Evolutionary conservation across 306 rosid genomes (phyloP).

Genomic region (Cucurbita argyrosperma): DNA sequence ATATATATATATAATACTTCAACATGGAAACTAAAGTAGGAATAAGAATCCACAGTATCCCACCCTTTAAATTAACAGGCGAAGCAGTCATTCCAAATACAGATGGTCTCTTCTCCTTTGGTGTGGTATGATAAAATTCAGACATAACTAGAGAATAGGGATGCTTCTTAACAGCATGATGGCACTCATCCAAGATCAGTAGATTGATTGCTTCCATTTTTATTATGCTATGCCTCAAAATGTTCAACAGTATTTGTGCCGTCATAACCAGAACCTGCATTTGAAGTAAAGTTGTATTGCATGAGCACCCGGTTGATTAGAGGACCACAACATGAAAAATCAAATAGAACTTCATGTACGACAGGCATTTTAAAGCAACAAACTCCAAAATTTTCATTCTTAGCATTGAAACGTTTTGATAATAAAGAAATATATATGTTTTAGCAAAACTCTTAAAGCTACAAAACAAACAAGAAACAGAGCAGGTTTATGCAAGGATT

Average conservation of each 20-base stretch:
- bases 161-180: conserved; percentile 97
- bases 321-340: background rate
- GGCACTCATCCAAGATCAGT: conserved; percentile 89
- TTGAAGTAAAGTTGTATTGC: background rate
- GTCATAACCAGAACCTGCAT: conserved; percentile 95
- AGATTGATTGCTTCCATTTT: conserved; percentile 88
- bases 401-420: background rate
- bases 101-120: conserved; percentile 78
- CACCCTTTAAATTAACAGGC: conserved; percentile 95
- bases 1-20: background rate
- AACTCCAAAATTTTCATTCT: background rate
- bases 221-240: conserved; percentile 93
- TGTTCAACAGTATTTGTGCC: conserved; percentile 94
- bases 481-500: background rate
- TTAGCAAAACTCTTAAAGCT: background rate
- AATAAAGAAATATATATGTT: background rate
- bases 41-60: background rate
- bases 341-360: background rate
- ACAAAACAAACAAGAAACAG: background rate
- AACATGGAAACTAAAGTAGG: background rate
- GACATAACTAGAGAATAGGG: conserved; percentile 98
- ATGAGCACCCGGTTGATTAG: background rate
- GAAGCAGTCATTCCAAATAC: conserved; percentile 99
- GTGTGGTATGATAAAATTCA: conserved; percentile 90
- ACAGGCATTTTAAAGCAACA: background rate